Evolutionary conservation across 2,329 filamentous ascomycete species (phyloP).

Genomic region (Dactylonectria estremocensis): DNA sequence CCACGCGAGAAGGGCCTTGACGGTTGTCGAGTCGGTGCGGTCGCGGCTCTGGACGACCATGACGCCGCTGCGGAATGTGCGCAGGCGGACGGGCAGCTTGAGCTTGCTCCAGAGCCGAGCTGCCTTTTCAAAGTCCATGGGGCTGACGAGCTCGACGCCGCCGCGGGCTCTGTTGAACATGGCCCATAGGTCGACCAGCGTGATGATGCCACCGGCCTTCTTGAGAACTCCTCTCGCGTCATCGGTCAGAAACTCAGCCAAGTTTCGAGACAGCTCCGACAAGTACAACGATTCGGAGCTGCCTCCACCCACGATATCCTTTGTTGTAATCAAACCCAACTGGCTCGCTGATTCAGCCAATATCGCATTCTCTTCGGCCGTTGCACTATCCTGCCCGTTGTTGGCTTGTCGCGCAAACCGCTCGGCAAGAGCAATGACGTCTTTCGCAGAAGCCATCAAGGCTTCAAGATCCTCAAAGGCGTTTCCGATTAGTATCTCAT

Average conservation of each 20-base stretch:
- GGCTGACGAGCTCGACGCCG: conserved; percentile 94
- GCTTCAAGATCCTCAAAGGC: conserved; percentile 98
- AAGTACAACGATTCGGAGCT: conserved; percentile 88
- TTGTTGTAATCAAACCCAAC: conserved; percentile 91
- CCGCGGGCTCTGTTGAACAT: conserved; percentile 94
- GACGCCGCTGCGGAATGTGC: conserved; percentile 94
- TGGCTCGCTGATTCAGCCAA: conserved; percentile 85
- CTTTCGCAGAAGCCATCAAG: conserved; percentile 96
- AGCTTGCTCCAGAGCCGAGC: conserved; percentile 90
- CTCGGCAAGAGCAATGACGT: conserved; percentile 94
- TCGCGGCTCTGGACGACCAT: conserved; percentile 92
- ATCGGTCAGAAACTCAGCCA: conserved; percentile 92
- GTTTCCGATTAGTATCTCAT: conserved; percentile 91
- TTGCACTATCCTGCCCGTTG: conserved; percentile 71
- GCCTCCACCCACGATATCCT: conserved; percentile 88
- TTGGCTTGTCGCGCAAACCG: conserved; percentile 81
- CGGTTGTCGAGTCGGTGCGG: conserved; percentile 91
- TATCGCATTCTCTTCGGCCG: conserved; percentile 80
- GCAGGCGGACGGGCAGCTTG: conserved; percentile 86
- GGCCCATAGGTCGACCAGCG: conserved; percentile 91
- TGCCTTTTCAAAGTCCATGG: conserved; percentile 91
- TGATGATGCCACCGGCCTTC: conserved; percentile 89
- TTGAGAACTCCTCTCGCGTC: conserved; percentile 84
- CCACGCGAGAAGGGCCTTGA: conserved; percentile 83
- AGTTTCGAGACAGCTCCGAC: conserved; percentile 86